phyloP scores from a whole-genome alignment of 495 filamentous ascomycete genomes.

The Baudoinia panamericana region DNA sequence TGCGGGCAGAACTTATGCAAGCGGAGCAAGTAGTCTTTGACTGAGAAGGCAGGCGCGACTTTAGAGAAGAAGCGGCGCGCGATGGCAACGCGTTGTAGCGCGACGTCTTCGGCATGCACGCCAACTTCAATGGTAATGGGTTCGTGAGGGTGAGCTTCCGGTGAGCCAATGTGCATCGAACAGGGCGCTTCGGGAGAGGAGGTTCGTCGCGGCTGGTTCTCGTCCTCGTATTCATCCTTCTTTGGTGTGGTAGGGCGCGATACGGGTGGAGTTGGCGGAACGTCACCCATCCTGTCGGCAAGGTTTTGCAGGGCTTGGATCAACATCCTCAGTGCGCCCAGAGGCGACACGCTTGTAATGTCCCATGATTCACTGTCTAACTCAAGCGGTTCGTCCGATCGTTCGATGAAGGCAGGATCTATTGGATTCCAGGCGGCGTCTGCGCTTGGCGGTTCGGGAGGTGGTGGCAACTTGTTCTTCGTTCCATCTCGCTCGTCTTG shows the following conservation, averaged over 20 bases:
- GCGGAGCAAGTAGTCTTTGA: constrained; percentile 75
- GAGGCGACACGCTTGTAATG: constrained; percentile 58
- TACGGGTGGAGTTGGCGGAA: constrained; percentile 59
- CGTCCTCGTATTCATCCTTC: neutral
- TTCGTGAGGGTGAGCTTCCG: constrained; percentile 29
- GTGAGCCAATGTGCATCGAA: constrained; percentile 31
- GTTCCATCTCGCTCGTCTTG: constrained; percentile 1
- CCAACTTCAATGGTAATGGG: constrained; percentile 37
- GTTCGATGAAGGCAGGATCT: neutral
- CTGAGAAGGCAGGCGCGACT: constrained; percentile 60
- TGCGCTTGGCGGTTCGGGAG: constrained; percentile 6
- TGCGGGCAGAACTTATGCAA: constrained; percentile 86
- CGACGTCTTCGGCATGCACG: constrained; percentile 47
- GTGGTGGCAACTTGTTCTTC: constrained; percentile 3
- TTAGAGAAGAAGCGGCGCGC: constrained; percentile 88
- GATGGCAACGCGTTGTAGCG: constrained; percentile 63
- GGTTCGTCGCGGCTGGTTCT: constrained; percentile 12
- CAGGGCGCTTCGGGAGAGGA: constrained; percentile 34
- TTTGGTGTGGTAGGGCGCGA: constrained; percentile 47
- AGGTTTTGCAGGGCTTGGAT: constrained; percentile 59
- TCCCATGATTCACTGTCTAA: constrained; percentile 31
- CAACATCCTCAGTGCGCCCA: constrained; percentile 68
- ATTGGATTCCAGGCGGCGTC: neutral
- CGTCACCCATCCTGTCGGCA: constrained; percentile 54
- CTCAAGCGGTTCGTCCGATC: constrained; percentile 8